Base-by-base conservation (phyloP, 176 grass and related monocot species). In the Aegilops sharonensis region DNA sequence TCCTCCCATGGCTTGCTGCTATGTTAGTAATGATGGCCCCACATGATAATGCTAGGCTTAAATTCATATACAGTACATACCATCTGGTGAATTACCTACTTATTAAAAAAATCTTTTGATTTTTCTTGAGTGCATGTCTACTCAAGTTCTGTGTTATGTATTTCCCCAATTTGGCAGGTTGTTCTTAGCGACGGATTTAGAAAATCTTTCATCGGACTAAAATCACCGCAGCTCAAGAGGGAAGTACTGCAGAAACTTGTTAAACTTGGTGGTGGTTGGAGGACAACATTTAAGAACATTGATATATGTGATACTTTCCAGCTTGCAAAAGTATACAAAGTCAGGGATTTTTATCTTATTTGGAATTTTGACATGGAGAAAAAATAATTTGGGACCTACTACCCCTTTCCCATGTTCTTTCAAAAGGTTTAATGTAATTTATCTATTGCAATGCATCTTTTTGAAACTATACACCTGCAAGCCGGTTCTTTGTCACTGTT, bases 331-430 rank as follows among this genome's bases (percentile, higher is more conserved):
- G 78, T 87, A 77, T 92, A 89, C 63, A 78, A 32, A 27, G 79
- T 92, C 37, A 82, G 40, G 17, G 88, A 91, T 0, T 81, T 89
- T 18, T 91, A 81, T 88, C 80, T 97, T 85, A 68, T 97, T 83
- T 97, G 94, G 92, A 94, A 90, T 72, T 85, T 62, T 78, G 94
- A 97, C 59, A 36, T 97, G 35, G 79, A 86, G 34, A 94, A 88
- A 60, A 73, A 83, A 1, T 86, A 83, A 79, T 97, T 27, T 97
- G 92, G 94, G 86, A 97, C 40, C 11, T 97, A n/a, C 40, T 91
- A 10, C 80, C 92, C 11, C 31, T 32, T 32, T 32, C 31, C 31
- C 31, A 32, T 32, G 31, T 32, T 32, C 31, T 32, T 32, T 32
- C 31, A 32, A 32, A 32, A 32, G 31, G 31, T 32, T 32, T 32